A percentile compares a stretch with the other conserved stretches of the same genome.
Evolutionary conservation across 176 grass and related monocot genomes (phyloP).

Genomic region (Tuctoria greenei): DNA sequence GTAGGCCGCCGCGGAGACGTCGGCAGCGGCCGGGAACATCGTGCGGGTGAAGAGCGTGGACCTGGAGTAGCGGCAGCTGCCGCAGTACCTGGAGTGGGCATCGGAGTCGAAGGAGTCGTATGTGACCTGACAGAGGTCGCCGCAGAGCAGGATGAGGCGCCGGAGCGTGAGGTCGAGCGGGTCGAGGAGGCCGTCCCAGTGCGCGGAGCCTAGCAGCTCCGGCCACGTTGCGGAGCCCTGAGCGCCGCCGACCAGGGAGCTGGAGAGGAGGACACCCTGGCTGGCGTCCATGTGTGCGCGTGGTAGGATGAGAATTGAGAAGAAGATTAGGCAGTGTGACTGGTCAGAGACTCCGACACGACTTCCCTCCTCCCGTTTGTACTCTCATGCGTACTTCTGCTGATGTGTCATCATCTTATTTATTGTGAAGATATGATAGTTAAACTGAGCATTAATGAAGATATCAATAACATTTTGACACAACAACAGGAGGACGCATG

Average conservation of each 20-base stretch:
- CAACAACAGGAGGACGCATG: too few relatives aligned
- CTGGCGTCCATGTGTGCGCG: constrained; percentile 42
- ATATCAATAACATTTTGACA: too few relatives aligned
- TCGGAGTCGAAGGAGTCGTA: constrained; percentile 91
- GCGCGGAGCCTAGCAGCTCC: constrained; percentile 65
- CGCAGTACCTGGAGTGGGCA: constrained; percentile 57
- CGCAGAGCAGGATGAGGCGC: constrained; percentile 70
- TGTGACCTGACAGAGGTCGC: constrained; percentile 87
- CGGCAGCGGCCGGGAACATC: constrained; percentile 48
- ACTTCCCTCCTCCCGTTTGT: too few relatives aligned
- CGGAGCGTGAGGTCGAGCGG: constrained; percentile 76
- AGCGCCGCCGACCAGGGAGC: constrained; percentile 32
- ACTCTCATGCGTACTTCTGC: too few relatives aligned
- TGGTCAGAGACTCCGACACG: constrained; percentile 3
- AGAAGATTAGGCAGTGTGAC: constrained; percentile 38
- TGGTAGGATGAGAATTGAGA: constrained; percentile 2
- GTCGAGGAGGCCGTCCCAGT: constrained; percentile 79
- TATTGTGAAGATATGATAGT: too few relatives aligned
- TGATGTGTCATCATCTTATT: too few relatives aligned
- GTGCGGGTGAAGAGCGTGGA: constrained; percentile 56
- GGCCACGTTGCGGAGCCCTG: constrained; percentile 40
- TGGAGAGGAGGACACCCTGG: constrained; percentile 61
- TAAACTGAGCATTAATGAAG: too few relatives aligned
- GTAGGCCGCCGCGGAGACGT: constrained; percentile 54
- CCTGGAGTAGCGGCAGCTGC: constrained; percentile 76